Base-by-base conservation (phyloP, 1,139 yeast genomes). In the Protomyces lactucae-debilis region DNA sequence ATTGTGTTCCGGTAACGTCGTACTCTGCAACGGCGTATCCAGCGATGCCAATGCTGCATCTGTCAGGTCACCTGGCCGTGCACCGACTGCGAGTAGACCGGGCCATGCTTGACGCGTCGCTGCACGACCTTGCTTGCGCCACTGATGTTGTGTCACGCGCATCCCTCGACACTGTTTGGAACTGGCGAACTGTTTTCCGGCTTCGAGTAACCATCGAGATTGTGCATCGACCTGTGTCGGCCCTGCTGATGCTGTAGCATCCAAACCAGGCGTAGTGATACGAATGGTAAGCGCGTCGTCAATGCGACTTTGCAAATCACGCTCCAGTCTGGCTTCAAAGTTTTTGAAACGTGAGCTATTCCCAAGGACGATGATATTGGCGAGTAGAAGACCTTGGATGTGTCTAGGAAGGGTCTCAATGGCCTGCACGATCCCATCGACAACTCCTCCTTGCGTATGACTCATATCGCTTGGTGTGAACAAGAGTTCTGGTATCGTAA, bases 391-490 rank as follows among this genome's bases (percentile, higher is more conserved):
- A 0, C 97, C 95, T 65, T 90, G 81, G 2, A 88, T 75, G 2
- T 87, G 82, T 68, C 84, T 89, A 0, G 97, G 97, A 55, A 89
- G 81, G 39, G 86, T 78, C 73, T 83, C 80, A 10, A 93, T 79
- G 37, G 90, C 79, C 67, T 88, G 91, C 55, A 86, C 82, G 1
- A 89, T 84, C 3, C 93, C 81, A 70, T 88, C 95, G 0, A 85
- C 78, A 2, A 87, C 71, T 0, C 92, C 91, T 0, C 93, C 84
- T 70, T 91, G 84, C 66, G 83, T 84, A 67, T 92, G 78, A 9
- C 91, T 91, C 0, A 95, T 83, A 63, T 89, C 84, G 68, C 87
- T 92, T 0, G 99, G 99, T 69, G 86, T 89, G 75, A 89, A 92
- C 57, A 88, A 78, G 1, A 90, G 79, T 73, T 95, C 99, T 0